Conservation (phyloP, 2,329 filamentous ascomycete species). For the Colletotrichum tamarilloi region DNA sequence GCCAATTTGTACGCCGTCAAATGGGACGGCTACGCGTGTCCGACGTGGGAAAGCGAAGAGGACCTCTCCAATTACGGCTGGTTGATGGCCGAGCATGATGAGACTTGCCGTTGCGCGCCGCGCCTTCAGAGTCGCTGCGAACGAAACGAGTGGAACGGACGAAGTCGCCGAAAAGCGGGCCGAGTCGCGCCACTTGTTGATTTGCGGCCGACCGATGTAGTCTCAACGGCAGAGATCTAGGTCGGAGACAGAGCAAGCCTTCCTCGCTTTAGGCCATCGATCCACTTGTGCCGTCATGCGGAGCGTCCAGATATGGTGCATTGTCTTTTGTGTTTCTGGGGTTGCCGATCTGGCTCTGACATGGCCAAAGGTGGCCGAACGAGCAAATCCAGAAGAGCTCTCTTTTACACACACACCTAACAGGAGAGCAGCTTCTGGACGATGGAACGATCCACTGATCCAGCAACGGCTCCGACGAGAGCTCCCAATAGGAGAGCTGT, state of each 20-base stretch:
- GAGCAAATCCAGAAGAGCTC: background rate
- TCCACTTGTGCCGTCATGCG: background rate
- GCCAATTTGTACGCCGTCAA: background rate
- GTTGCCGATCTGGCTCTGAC: no score
- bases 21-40: conserved; percentile 3
- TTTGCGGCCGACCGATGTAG: background rate
- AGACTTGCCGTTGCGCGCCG: background rate
- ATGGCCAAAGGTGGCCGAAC: background rate
- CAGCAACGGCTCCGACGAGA: background rate
- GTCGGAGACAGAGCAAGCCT: background rate
- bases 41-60: conserved; percentile 8
- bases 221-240: background rate
- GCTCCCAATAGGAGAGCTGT: background rate
- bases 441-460: no score
- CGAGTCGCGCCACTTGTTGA: background rate
- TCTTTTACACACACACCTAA: background rate
- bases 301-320: no score
- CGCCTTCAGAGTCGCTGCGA: background rate
- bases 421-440: background rate
- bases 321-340: no score
- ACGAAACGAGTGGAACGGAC: background rate
- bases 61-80: background rate
- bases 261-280: background rate
- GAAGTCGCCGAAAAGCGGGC: background rate
- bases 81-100: background rate